A percentile compares a stretch with the other conserved stretches of the same genome.
Conservation (phyloP, 768 basidiomycete genomes). For the Rubroboletus pulcherrimus region DNA sequence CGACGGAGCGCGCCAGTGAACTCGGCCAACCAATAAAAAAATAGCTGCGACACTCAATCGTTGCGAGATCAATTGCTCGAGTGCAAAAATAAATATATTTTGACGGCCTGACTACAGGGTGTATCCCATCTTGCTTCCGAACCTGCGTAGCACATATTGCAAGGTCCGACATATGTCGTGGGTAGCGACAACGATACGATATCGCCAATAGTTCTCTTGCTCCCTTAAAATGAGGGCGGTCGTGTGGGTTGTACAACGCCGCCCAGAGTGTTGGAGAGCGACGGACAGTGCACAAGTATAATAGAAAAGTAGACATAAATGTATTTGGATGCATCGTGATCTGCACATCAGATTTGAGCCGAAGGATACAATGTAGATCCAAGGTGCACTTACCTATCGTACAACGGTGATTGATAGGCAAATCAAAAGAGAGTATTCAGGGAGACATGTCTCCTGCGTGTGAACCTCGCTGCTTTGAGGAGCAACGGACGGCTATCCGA, state of each 20-base stretch:
- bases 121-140: constrained; percentile 37
- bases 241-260: constrained; percentile 66
- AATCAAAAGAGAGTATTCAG: not conserved
- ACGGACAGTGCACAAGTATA: not conserved
- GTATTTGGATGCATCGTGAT: constrained; percentile 1
- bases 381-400: constrained; percentile 16
- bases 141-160: constrained; percentile 23
- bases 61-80: not conserved
- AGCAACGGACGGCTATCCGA: constrained; percentile 24
- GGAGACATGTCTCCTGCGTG: constrained; percentile 42
- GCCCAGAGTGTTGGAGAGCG: constrained; percentile 98
- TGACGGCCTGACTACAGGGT: not conserved
- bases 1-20: constrained; percentile 84
- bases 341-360: constrained; percentile 1
- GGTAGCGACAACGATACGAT: constrained; percentile 30
- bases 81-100: not conserved
- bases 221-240: constrained; percentile 95
- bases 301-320: not conserved
- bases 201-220: constrained; percentile 51
- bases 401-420: not conserved
- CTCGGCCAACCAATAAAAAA: constrained; percentile 70
- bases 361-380: not conserved
- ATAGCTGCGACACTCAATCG: constrained; percentile 17
- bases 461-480: constrained; percentile 45
- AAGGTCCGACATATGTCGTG: constrained; percentile 34